Percentiles rank a stretch among this genome's conserved stretches.
These are phyloP conservation scores for Arthrobotrys iridis DNA, from an alignment of 2,329 filamentous ascomycete genomes.

Conservation along the genomic window DNA sequence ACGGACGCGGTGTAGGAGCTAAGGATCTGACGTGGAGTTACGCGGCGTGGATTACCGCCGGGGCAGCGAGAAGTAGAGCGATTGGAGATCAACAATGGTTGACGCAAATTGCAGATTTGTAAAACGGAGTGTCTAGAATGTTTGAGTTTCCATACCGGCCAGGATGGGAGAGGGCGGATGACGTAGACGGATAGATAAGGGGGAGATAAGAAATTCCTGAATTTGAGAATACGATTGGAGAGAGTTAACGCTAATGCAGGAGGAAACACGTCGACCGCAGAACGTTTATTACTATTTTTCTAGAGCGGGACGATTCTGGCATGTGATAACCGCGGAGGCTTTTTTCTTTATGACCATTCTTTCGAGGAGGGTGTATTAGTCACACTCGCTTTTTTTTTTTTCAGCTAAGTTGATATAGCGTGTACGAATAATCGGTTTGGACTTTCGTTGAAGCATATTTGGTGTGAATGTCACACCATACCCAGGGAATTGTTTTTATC, in stretches of 20 bases:
- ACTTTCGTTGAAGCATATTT: conserved; percentile 4
- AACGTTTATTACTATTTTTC: neutral
- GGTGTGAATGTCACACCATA: neutral
- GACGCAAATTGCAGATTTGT: conserved; percentile 36
- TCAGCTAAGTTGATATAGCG: conserved; percentile 1
- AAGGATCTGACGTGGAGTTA: conserved; percentile 77
- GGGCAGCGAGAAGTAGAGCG: conserved; percentile 53
- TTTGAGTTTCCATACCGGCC: neutral
- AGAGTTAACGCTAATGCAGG: neutral
- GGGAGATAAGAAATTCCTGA: neutral
- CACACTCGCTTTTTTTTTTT: neutral
- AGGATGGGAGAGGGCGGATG: neutral
- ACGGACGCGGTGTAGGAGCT: conserved; percentile 62
- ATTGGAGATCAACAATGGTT: conserved; percentile 29
- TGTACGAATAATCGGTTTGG: conserved; percentile 13
- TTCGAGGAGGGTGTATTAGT: neutral
- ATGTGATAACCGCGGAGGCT: neutral
- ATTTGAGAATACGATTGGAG: neutral
- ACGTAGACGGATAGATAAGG: conserved; percentile 14
- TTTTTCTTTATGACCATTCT: neutral
- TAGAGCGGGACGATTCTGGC: neutral
- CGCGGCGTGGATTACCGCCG: conserved; percentile 72
- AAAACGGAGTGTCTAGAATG: neutral
- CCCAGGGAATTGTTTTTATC: neutral
- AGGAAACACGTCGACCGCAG: conserved; percentile 14